Evolutionary conservation across 2,329 filamentous ascomycete species (phyloP).

Genomic region (Sodiomyces alkalinus): DNA sequence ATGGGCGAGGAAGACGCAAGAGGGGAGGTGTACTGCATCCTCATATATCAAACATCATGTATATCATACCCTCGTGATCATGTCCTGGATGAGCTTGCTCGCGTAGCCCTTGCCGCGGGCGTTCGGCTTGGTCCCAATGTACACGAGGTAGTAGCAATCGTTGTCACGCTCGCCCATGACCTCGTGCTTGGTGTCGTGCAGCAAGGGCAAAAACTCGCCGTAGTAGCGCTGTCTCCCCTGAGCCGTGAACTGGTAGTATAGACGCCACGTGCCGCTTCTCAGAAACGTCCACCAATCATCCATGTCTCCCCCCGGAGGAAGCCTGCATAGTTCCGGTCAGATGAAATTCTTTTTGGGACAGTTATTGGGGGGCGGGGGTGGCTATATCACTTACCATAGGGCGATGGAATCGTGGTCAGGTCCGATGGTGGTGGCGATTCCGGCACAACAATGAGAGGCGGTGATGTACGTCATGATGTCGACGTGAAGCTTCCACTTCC

Average conservation of each 20-base stretch:
- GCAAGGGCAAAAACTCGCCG: constrained; percentile 57
- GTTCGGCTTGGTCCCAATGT: constrained; percentile 60
- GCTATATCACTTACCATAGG: constrained; percentile 55
- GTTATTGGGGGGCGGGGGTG: too few species aligned
- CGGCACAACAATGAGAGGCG: constrained; percentile 59
- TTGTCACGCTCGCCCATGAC: constrained; percentile 52
- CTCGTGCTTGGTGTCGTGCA: constrained; percentile 56
- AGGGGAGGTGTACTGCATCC: too few species aligned
- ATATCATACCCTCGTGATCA: constrained; percentile 42
- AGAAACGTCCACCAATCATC: constrained; percentile 59
- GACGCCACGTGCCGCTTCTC: constrained; percentile 62
- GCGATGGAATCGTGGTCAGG: constrained; percentile 64
- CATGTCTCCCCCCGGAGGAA: constrained; percentile 58
- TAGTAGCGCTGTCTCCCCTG: constrained; percentile 66
- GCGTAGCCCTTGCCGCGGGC: constrained; percentile 61
- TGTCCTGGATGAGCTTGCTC: constrained; percentile 53
- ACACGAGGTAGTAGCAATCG: constrained; percentile 69
- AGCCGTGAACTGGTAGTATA: constrained; percentile 56
- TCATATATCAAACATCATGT: too few species aligned
- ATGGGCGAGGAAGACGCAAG: too few species aligned
- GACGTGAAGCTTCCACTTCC: constrained; percentile 63
- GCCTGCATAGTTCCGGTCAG: constrained; percentile 33
- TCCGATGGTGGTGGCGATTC: constrained; percentile 59
- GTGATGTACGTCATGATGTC: constrained; percentile 65
- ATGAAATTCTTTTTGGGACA: too few species aligned